Base-by-base conservation (phyloP, 768 basidiomycete genomes). In the Podaxis sp. region DNA sequence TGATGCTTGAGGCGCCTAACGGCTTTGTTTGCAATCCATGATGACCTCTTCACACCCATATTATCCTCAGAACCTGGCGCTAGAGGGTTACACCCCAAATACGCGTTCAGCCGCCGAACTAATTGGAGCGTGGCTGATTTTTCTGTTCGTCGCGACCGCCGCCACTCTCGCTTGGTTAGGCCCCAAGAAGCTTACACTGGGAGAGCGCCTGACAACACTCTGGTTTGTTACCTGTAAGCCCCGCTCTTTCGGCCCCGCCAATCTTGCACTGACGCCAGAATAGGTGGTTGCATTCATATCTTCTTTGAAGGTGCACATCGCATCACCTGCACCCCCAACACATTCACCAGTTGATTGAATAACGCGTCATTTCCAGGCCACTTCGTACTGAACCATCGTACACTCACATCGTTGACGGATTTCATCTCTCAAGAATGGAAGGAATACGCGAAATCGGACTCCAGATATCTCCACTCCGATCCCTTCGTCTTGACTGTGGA, bases 381-480 rank as follows among this genome's bases (percentile, higher is more conserved):
- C 50, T 65, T 65, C 36, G 59, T 58, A 12, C 53, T 53, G 7
- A 60, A 65, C 46, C 60, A 65, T 11, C 44, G 36, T n/a, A 57
- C 60, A 40, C 55, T 65, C 24, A 55, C 56, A 2, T 56, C 59
- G 2, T 38, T 57, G 12, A 57, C 49, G 17, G 64, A 65, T 30
- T 10, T 65, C 17, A 51, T 62, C 48, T 65, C 64, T 40, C 55
- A 65, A 54, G 64, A 60, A 58, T 65, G 64, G 64, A 65, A 65
- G 36, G 64, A 65, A 62, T 65, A 65, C 40, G 53, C 60, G 17
- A 65, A 65, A 37, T 57, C 64, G 28, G 64, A 65, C 37, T 65
- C 64, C 4, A 52, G 64, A 30, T 65, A 65, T 50, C 64, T 65
- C n/a, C 55, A 50, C 5, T 65, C 64, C 20, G 64, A 65, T 15